phyloP scores from a whole-genome alignment of 371 early-diverging fungal species.

The Funneliformis caledonium region DNA sequence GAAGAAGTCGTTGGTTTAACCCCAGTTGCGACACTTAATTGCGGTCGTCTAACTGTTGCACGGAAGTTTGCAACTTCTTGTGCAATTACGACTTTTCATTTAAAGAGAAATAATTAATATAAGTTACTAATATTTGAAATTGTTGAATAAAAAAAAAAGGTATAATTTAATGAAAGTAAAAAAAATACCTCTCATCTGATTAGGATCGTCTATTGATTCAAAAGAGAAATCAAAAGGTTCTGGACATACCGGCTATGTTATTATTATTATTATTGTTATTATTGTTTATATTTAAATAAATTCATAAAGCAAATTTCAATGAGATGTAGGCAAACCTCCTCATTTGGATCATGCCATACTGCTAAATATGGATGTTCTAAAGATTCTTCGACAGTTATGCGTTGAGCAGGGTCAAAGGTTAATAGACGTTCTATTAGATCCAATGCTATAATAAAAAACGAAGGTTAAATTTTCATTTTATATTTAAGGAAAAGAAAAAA shows the following conservation, averaged over 20 bases:
- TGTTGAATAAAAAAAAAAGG: background rate
- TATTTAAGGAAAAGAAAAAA: background rate
- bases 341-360: conserved; percentile 78
- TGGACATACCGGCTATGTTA: conserved; percentile 61
- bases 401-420: conserved; percentile 78
- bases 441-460: conserved; percentile 64
- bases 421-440: conserved; percentile 82
- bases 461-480: background rate
- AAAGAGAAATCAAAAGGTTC: conserved; percentile 92
- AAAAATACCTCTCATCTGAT: conserved; percentile 81
- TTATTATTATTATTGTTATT: background rate
- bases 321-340: conserved; percentile 55
- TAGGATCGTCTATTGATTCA: conserved; percentile 82
- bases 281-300: background rate
- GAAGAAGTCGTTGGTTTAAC: background rate
- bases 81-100: conserved; percentile 75
- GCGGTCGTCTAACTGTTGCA: conserved; percentile 27
- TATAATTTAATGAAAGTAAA: background rate
- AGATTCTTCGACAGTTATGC: conserved; percentile 84
- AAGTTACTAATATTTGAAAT: background rate
- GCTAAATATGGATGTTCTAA: conserved; percentile 80
- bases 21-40: conserved; percentile 13
- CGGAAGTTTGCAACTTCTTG: conserved; percentile 78
- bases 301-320: background rate
- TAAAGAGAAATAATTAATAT: background rate